phyloP scores from a whole-genome alignment of 768 basidiomycete genomes.

The Dendrothele bispora region DNA sequence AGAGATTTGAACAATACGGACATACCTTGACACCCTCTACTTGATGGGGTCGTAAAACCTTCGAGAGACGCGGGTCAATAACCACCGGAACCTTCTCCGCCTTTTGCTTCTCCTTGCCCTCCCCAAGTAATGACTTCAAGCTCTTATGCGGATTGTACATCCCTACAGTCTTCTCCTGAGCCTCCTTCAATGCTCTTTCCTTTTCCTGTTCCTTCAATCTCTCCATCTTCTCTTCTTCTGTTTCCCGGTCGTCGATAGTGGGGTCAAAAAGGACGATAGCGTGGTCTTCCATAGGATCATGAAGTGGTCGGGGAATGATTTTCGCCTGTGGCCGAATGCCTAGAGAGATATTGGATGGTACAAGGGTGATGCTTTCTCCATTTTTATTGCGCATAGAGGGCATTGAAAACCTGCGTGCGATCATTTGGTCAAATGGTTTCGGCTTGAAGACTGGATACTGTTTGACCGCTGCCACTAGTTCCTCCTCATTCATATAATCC shows the following conservation, averaged over 20 bases:
- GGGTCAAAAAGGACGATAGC: constrained; percentile 98
- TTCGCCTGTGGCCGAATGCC: constrained; percentile 82
- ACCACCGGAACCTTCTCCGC: constrained; percentile 90
- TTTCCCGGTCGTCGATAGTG: constrained; percentile 90
- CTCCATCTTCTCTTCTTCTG: constrained; percentile 79
- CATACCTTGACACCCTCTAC: constrained; percentile 94
- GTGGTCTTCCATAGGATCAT: constrained; percentile 97
- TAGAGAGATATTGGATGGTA: constrained; percentile 70
- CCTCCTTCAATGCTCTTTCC: constrained; percentile 61
- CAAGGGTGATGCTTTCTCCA: constrained; percentile 57
- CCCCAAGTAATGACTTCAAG: constrained; percentile 73
- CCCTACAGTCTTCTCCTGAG: constrained; percentile 66
- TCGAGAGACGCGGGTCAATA: constrained; percentile 85
- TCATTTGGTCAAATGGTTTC: constrained; percentile 69
- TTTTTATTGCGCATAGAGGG: constrained; percentile 77
- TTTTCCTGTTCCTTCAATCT: constrained; percentile 74
- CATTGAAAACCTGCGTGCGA: constrained; percentile 81
- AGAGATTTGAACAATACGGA: constrained; percentile 1
- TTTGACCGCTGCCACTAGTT: constrained; percentile 59
- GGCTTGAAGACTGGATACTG: constrained; percentile 80
- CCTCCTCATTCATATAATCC: constrained; percentile 67
- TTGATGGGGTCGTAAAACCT: constrained; percentile 95
- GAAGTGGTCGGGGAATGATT: constrained; percentile 86
- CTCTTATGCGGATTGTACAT: constrained; percentile 93
- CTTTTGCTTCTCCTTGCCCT: constrained; percentile 65